Percentiles rank a stretch among this genome's conserved stretches.
These are phyloP conservation scores for Leptodermis oblonga DNA, from an alignment of 257 asterid genomes.

Conservation along the genomic window DNA sequence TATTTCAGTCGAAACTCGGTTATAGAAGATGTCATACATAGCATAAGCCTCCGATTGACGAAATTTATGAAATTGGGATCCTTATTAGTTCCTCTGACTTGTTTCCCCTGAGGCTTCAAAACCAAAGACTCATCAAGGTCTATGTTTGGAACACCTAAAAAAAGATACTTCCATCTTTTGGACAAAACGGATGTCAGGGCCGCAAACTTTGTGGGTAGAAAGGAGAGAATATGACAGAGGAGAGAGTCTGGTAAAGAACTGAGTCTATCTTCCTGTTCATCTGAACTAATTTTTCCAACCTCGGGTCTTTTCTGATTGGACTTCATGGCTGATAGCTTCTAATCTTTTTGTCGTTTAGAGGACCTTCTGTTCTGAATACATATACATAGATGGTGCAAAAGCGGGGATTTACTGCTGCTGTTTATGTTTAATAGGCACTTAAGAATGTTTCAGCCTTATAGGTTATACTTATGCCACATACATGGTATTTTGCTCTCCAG, in stretches of 20 bases:
- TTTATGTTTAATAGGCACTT: too few relatives aligned
- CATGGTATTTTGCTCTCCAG: too few relatives aligned
- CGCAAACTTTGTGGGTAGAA: not conserved
- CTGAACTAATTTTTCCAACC: too few relatives aligned
- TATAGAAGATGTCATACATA: not conserved
- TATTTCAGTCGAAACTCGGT: slow-evolving; percentile 1
- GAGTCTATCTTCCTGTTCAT: slow-evolving; percentile 1
- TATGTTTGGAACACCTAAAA: not conserved
- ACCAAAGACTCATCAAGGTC: not conserved
- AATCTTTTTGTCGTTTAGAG: too few relatives aligned
- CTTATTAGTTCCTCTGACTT: not conserved
- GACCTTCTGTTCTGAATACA: too few relatives aligned
- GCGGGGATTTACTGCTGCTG: too few relatives aligned
- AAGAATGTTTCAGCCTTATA: too few relatives aligned
- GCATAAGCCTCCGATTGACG: not conserved
- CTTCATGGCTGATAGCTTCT: too few relatives aligned
- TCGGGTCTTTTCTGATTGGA: too few relatives aligned
- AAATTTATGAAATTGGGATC: not conserved
- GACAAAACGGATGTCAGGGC: not conserved
- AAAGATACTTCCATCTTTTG: not conserved
- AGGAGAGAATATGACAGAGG: not conserved
- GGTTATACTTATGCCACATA: too few relatives aligned
- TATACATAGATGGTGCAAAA: too few relatives aligned
- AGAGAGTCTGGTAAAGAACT: not conserved
- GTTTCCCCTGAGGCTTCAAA: not conserved